Evolutionary conservation across 805 yeast species (phyloP), one percentile per base, ranked within the genome.

Genomic region (Starmerella roubikii): DNA sequence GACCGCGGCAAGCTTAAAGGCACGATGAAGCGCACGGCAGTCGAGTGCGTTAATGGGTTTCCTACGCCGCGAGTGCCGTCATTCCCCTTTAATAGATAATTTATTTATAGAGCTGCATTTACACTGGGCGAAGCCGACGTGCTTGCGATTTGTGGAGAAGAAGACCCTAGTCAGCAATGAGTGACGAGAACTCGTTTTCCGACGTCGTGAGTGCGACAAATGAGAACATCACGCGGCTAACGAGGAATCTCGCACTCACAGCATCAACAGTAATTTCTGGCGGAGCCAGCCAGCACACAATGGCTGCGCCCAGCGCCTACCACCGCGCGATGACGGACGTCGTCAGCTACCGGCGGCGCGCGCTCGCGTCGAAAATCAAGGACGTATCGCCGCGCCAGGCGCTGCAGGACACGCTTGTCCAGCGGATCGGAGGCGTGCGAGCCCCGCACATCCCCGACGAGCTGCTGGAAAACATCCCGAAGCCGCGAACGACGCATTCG

Each of bases 361-460:
- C 41, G 5, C 40, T 44, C 11, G 47, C 47, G 7, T 40, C 45
- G 17, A 34, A 22, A 11, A 44, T 44, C 32, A 37, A 35, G 17
- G 47, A 44, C 18, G 27, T 25, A 20, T 40, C 47, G 15, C 47
- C 47, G 7, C 39, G 39, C 12, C 47, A 44, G 35, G 37, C 39
- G 5, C 31, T 44, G 21, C 34, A 34, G 26, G 40, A 40, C 27
- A 12, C 19, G 6, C 28, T 41, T 22, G 30, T 40, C 24, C 25
- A 34, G n/a, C 26, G 38, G 50, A 57, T 17, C 4, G 68, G 64
- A 44, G 42, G 45, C n/a, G 58, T 66, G 16, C 65, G 66, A 10
- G 69, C 63, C 38, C 65, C 68, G 45, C 71, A 72, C 22, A 58
- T 72, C 39, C 64, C 71, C 23, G 81, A 75, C 47, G 81, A 76